Conservation (phyloP, 306 rosid species). For the Prunus fruticosa region DNA sequence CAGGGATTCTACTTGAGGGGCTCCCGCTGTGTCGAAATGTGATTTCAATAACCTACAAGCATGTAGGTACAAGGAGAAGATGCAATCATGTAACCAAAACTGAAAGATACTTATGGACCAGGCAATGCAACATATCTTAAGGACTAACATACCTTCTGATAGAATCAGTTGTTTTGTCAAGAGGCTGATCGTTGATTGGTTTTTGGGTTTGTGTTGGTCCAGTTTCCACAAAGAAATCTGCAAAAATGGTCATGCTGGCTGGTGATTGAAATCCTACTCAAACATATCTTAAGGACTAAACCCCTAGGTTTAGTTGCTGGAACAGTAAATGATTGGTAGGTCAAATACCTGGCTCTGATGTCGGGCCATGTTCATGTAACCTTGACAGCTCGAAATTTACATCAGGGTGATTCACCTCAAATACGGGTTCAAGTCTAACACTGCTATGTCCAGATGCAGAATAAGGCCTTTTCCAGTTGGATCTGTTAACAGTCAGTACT, state of each 20-base stretch:
- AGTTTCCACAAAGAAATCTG: conserved; percentile 81
- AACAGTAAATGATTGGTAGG: conserved; percentile 8
- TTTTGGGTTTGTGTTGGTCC: conserved; percentile 75
- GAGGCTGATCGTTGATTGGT: conserved; percentile 27
- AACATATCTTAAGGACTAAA: too few relatives aligned
- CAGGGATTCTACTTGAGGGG: conserved; percentile 62
- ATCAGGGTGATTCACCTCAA: conserved; percentile 44
- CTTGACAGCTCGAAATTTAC: conserved; percentile 48
- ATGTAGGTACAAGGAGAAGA: conserved; percentile 15
- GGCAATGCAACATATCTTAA: not conserved
- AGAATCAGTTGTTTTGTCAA: conserved; percentile 61
- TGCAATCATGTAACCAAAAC: not conserved
- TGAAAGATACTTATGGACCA: not conserved
- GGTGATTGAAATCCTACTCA: conserved; percentile 9
- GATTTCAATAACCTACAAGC: conserved; percentile 69
- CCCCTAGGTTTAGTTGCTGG: not conserved
- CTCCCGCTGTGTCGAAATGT: conserved; percentile 69
- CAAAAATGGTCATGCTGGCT: conserved; percentile 24
- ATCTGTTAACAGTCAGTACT: conserved; percentile 34
- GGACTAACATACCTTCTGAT: conserved; percentile 51
- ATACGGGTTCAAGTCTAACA: conserved; percentile 59
- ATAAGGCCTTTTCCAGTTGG: conserved; percentile 43
- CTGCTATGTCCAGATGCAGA: conserved; percentile 60
- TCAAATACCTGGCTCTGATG: conserved; percentile 66
- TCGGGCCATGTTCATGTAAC: conserved; percentile 39